Conservation (phyloP, 352 stramenopile species). For the Phytophthora foliorum region DNA sequence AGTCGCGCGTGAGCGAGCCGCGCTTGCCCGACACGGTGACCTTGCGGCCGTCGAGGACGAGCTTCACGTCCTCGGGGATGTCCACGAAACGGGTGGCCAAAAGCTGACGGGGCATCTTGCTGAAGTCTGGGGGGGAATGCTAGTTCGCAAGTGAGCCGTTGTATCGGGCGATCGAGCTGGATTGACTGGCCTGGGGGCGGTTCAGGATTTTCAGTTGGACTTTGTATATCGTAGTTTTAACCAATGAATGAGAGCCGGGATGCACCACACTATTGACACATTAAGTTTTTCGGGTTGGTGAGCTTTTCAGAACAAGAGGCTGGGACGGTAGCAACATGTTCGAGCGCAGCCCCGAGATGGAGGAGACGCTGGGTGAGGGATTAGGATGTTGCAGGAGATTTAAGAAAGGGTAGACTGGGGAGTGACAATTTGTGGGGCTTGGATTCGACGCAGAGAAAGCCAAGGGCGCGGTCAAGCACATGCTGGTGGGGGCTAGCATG, state of each 20-base stretch:
- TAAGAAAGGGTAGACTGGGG: neutral
- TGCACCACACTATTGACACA: constrained; percentile 21
- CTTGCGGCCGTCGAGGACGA: constrained; percentile 95
- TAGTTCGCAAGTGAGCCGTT: constrained; percentile 75
- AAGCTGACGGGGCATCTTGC: constrained; percentile 88
- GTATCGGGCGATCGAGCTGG: neutral
- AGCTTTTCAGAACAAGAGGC: constrained; percentile 9
- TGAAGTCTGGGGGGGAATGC: constrained; percentile 57
- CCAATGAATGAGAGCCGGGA: constrained; percentile 3
- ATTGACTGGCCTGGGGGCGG: constrained; percentile 32
- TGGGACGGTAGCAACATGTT: constrained; percentile 27
- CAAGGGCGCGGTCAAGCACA: constrained; percentile 73
- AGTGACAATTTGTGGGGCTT: neutral
- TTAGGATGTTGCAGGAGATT: neutral
- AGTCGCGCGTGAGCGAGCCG: constrained; percentile 95
- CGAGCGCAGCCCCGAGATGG: constrained; percentile 38
- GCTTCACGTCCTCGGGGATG: constrained; percentile 95
- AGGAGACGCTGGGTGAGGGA: constrained; percentile 33
- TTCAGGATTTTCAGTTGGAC: constrained; percentile 4
- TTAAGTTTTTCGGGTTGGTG: constrained; percentile 9
- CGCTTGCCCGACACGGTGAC: constrained; percentile 97
- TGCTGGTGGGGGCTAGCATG: constrained; percentile 72
- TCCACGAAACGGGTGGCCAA: constrained; percentile 94
- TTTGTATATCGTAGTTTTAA: constrained; percentile 6
- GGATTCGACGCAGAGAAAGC: constrained; percentile 55